Evolutionary conservation across 2,329 filamentous ascomycete genomes (phyloP).

Genomic region (Macrophomina tecta): DNA sequence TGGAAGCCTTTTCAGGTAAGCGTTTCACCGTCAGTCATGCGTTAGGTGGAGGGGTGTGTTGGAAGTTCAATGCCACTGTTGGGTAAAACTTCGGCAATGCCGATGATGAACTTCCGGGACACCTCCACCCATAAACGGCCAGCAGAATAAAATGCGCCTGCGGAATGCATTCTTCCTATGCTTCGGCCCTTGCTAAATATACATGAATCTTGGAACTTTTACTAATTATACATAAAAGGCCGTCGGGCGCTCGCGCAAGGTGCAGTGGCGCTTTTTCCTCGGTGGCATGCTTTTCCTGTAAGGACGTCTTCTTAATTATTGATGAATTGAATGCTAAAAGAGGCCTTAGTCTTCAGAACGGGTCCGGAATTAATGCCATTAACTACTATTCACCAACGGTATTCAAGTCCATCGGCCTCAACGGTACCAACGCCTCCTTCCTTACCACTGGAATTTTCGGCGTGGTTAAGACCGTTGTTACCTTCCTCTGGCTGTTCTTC

Average conservation of each 20-base stretch:
- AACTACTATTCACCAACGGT: conserved; percentile 62
- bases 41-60: too few species aligned
- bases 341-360: conserved; percentile 63
- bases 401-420: conserved; percentile 69
- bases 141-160: too few species aligned
- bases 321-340: too few species aligned
- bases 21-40: conserved; percentile 15
- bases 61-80: too few species aligned
- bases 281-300: conserved; percentile 74
- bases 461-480: conserved; percentile 74
- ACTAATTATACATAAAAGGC: background rate
- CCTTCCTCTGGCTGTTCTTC: conserved; percentile 71
- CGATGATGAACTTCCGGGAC: too few species aligned
- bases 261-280: conserved; percentile 75
- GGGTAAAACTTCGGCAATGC: too few species aligned
- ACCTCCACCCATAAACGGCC: too few species aligned
- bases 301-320: conserved; percentile 31
- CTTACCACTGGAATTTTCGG: conserved; percentile 78
- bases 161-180: too few species aligned
- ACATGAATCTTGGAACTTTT: too few species aligned
- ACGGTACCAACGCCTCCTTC: conserved; percentile 63
- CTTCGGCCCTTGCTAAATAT: too few species aligned
- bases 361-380: conserved; percentile 54
- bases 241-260: conserved; percentile 47
- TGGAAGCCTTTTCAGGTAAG: conserved; percentile 60